Evolutionary conservation across 1,284 basidiomycete species (phyloP), one percentile per base, ranked within the genome.

Genomic region (Marasmius sp.): DNA sequence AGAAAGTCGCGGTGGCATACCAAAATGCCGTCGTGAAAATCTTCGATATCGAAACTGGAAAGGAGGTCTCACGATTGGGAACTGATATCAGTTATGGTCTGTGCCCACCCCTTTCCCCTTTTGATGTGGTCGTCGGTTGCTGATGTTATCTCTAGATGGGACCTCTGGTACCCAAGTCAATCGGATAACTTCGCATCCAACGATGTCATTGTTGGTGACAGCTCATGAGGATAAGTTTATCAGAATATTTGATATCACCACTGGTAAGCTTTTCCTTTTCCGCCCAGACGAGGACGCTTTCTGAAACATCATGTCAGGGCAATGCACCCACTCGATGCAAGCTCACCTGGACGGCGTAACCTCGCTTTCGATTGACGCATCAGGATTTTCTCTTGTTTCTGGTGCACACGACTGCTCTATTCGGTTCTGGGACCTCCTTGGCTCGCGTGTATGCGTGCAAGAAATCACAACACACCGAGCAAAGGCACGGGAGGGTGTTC

Each of bases 191-290:
- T 95, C 94, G 50, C 95, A 98, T 78, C 95, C 95, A 11, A 96
- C 93, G 1, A 88, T 95, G 81, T 87, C 93, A 1, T 77, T 96
- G 33, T 85, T 98, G 53, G 87, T 97, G 39, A 92, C 93, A 14
- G 97, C 89, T 0, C 93, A 97, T 73, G 96, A 98, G 76, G 95
- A 98, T 79, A 95, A 94, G 67, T 90, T 89, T 70, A 94, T 98
- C 67, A 85, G 93, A 37, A 87, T 98, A 61, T 97, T 93, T 74
- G 94, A 98, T 74, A 83, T 93, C 55, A 79, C 80, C 39, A 92
- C 90, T 64, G 91, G 95, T 92, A 67, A 66, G 86, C 73, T 6
- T 39, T 47, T 45, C 33, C 37, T 60, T n/a, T 16, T 62, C 53
- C 57, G 36, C 4, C 38, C 27, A 58, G 54, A 27, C 10, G 27